Conservation (phyloP, 2,329 filamentous ascomycete genomes). For the Aureobasidium sp. region DNA sequence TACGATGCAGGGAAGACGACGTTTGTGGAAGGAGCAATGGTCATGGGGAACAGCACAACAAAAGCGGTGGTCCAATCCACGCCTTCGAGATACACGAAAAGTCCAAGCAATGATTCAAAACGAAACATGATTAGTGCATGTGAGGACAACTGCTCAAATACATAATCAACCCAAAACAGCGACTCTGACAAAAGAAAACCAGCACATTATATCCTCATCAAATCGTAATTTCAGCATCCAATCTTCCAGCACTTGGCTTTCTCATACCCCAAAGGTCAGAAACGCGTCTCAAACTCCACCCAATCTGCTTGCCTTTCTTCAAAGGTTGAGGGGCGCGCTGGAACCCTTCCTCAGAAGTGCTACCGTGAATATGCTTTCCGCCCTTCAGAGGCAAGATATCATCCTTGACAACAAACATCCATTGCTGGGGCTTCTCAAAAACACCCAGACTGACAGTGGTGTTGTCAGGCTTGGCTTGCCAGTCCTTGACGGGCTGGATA, state of each 20-base stretch:
- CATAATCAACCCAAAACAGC: background rate
- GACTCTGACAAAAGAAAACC: background rate
- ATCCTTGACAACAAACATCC: constrained; percentile 8
- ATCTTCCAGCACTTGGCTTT: background rate
- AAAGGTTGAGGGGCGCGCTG: background rate
- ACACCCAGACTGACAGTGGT: background rate
- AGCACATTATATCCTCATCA: background rate
- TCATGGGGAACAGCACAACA: background rate
- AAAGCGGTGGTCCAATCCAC: background rate
- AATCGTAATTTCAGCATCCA: background rate
- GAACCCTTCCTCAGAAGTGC: background rate
- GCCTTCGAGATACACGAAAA: too few species aligned
- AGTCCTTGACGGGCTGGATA: background rate
- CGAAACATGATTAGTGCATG: background rate
- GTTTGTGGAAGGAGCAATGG: background rate
- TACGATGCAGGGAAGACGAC: background rate
- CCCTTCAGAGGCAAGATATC: background rate
- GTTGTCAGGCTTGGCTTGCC: constrained; percentile 5
- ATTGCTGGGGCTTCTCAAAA: constrained; percentile 2
- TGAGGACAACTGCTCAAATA: too few species aligned
- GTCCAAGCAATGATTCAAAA: too few species aligned
- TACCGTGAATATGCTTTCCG: background rate
- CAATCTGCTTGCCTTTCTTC: background rate
- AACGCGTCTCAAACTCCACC: constrained; percentile 9
- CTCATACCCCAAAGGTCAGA: constrained; percentile 4